Conservation (phyloP, 768 basidiomycete species). For the Cyathus striatus region DNA sequence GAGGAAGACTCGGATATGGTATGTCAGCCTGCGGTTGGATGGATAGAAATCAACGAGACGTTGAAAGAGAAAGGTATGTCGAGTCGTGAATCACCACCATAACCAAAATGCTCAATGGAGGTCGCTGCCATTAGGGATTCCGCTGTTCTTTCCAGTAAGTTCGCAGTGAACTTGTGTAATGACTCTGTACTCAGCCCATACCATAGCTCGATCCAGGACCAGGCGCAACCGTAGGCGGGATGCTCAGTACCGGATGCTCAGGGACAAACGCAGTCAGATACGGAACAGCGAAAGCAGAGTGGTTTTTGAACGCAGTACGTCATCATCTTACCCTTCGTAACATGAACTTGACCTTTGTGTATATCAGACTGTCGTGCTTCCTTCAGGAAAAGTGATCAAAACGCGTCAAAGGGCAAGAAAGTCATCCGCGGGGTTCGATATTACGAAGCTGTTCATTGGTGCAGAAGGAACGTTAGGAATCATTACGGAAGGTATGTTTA, state of each 20-base stretch:
- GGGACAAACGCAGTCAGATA: constrained; percentile 85
- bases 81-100: too few species aligned
- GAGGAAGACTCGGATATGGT: constrained; percentile 70
- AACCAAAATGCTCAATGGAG: too few species aligned
- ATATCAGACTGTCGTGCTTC: constrained; percentile 80
- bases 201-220: constrained; percentile 70
- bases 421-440: constrained; percentile 83
- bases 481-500: constrained; percentile 69
- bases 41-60: constrained; percentile 69
- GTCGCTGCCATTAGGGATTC: constrained; percentile 42
- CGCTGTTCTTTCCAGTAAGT: constrained; percentile 78
- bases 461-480: constrained; percentile 80
- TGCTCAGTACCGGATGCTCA: constrained; percentile 83
- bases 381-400: constrained; percentile 86
- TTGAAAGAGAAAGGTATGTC: constrained; percentile 54
- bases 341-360: constrained; percentile 1
- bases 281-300: constrained; percentile 85
- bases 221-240: constrained; percentile 79
- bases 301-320: constrained; percentile 78
- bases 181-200: background rate
- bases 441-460: constrained; percentile 83
- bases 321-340: background rate
- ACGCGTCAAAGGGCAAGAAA: constrained; percentile 77
- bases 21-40: constrained; percentile 67
- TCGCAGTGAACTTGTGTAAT: background rate